Base-by-base conservation (phyloP, 2,329 filamentous ascomycete species). In the Penicillium concentricum region DNA sequence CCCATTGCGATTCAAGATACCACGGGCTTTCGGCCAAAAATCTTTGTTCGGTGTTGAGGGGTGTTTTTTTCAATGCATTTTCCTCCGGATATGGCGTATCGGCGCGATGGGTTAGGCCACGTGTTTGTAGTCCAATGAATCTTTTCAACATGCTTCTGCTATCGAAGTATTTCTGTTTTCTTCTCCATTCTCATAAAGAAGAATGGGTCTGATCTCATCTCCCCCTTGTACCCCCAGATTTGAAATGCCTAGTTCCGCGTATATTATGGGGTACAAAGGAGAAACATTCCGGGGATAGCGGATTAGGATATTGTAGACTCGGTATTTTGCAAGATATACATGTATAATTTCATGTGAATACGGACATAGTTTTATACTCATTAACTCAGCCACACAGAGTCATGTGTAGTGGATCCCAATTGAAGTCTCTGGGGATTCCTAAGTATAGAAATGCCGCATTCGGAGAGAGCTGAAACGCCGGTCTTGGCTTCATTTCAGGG, bases 381-480 rank as follows among this genome's bases (percentile, higher is more conserved):
- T 13, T 32, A 32, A 32, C 9, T 34, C 28, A 35, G 20, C 44
- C 44, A 35, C 18, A 6, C n/a, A 20, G 18, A 8, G 15, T 10
- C 15, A 46, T 35, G 30, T 34, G 18, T 5, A 13, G 30, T 46
- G 44, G 44, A 24, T 8, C 44, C 30, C 13, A 22, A 30, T 44
- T 51, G 35, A 46, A 18, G 37, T 49, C 26, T 48, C 51, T 54
- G 30, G 38, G 38, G 52, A 54, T 37, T 38, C 37, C 52, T 55
- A 55, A 37, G 45, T 55, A 55, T 55, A 55, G 52, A 43, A 55
- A 35, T 20, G 30, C 52, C 45, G 52, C 52, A 55, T 55, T 55
- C 52, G 52, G 52, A 18, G n/a, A 22, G 22, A 50, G 24, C 39
- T 49, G 52, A 51, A 43, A 55, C 30, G 38, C 39, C 46, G 46